Evolutionary conservation across 2,329 filamentous ascomycete genomes (phyloP).

Genomic region (Xylaria hypoxylon): DNA sequence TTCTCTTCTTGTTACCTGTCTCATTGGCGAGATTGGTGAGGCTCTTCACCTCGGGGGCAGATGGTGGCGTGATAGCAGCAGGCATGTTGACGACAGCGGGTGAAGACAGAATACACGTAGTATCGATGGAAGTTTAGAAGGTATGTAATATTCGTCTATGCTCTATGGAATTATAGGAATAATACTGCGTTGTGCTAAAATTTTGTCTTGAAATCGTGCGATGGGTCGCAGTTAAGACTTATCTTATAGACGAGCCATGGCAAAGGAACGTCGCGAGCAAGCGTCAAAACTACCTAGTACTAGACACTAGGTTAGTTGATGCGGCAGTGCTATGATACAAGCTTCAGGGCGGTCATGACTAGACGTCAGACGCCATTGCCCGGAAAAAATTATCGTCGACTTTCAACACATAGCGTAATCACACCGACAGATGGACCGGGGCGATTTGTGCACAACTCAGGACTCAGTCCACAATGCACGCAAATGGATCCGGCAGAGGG

Average conservation of each 20-base stretch:
- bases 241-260: constrained; percentile 28
- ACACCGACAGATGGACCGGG: neutral
- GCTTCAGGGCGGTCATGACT: constrained; percentile 2
- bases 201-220: neutral
- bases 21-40: constrained; percentile 44
- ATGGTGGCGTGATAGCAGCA: constrained; percentile 52
- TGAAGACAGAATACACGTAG: neutral
- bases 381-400: constrained; percentile 4
- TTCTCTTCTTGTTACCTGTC: constrained; percentile 59
- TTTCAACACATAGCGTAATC: constrained; percentile 5
- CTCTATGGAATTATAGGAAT: neutral
- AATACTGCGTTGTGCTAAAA: neutral
- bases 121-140: neutral
- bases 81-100: constrained; percentile 51
- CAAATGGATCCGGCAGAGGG: constrained; percentile 2
- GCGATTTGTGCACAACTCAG: neutral
- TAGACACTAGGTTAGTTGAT: neutral
- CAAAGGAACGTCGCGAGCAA: neutral
- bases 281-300: constrained; percentile 12
- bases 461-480: neutral
- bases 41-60: constrained; percentile 48
- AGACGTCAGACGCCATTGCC: neutral
- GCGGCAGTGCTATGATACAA: constrained; percentile 18
- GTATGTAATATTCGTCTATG: constrained; percentile 3
- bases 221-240: constrained; percentile 6